Evolutionary conservation across 257 asterid genomes (phyloP).

Genomic region (Solanum ossicruentum): DNA sequence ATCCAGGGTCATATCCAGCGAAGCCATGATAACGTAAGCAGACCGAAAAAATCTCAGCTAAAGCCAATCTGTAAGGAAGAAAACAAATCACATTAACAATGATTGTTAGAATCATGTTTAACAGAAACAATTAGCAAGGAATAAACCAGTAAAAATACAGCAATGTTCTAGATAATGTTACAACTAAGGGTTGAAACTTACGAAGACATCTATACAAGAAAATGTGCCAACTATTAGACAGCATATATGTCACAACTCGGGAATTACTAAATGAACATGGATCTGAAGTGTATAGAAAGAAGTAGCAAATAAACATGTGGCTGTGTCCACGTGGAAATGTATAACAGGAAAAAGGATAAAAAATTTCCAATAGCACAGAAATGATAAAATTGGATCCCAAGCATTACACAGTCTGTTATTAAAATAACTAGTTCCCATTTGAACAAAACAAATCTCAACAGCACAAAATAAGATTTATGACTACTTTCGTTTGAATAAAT

Average conservation of each 20-base stretch:
- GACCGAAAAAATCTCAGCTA: neutral
- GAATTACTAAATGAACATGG: neutral
- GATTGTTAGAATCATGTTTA: neutral
- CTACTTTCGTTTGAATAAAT: neutral
- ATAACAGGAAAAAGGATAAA: neutral
- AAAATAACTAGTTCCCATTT: neutral
- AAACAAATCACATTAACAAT: neutral
- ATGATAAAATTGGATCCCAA: neutral
- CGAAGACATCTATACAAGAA: neutral
- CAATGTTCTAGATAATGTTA: neutral
- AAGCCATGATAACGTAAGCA: slow-evolving; percentile 41
- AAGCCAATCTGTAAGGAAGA: slow-evolving; percentile 11
- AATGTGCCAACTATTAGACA: neutral
- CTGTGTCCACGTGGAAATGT: neutral
- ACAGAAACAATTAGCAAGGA: neutral
- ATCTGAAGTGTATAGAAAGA: neutral
- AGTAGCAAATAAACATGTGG: neutral
- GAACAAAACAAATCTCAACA: neutral
- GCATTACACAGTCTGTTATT: neutral
- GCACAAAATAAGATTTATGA: neutral
- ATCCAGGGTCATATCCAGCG: slow-evolving; percentile 71
- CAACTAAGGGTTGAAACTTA: neutral
- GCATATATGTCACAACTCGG: neutral
- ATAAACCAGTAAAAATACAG: neutral
- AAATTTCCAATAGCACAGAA: neutral